These are phyloP conservation scores for Dryas drummondii DNA, from an alignment of 306 rosid genomes.

Conservation along the genomic window DNA sequence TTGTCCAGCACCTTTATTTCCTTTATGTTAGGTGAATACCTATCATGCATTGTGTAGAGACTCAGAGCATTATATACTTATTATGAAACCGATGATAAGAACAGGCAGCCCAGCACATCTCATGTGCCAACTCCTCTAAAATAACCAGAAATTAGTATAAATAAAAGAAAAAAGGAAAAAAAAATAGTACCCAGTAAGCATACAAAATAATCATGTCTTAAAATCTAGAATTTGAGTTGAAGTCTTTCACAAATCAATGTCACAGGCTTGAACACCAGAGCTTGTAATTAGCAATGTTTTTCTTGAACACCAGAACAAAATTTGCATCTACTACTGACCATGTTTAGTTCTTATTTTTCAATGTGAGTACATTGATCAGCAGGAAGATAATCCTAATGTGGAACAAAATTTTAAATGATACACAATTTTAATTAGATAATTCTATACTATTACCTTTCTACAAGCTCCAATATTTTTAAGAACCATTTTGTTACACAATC, in stretches of 20 bases:
- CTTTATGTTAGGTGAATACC: slow-evolving; percentile 98
- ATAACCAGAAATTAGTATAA: neutral
- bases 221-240: neutral
- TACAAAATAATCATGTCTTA: neutral
- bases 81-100: slow-evolving; percentile 5
- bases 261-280: neutral
- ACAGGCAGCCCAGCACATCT: neutral
- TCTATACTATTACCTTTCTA: neutral
- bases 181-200: neutral
- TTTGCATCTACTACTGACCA: neutral
- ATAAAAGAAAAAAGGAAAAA: neutral
- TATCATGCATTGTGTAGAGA: slow-evolving; percentile 38
- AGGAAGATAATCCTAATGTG: neutral
- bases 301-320: neutral
- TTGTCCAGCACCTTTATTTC: slow-evolving; percentile 94
- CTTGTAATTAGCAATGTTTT: neutral
- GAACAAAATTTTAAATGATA: no score
- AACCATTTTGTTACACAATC: neutral
- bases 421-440: neutral
- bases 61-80: slow-evolving; percentile 15
- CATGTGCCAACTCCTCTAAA: neutral
- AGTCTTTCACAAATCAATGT: neutral
- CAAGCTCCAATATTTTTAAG: neutral
- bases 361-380: neutral
- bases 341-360: neutral